Evolutionary conservation across 1,284 basidiomycete genomes (phyloP).

Genomic region (Albatrellus sp.): DNA sequence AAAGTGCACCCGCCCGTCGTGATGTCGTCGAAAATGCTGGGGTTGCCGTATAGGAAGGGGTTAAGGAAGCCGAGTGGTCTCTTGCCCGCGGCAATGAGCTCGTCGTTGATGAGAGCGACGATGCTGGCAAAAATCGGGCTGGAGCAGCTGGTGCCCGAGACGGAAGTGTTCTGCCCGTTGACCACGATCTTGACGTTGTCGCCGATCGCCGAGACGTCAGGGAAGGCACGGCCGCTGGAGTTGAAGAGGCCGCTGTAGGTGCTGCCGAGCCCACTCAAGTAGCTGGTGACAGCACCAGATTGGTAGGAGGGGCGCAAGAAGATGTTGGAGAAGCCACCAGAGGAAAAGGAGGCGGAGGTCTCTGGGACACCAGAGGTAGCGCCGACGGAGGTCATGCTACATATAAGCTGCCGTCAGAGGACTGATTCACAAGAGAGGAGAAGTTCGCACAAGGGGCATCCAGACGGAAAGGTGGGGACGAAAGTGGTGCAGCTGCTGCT

Average conservation of each 20-base stretch:
- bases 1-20: slow-evolving; percentile 11
- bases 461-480: slow-evolving; percentile 1
- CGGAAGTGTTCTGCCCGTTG: slow-evolving; percentile 28
- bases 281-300: not conserved
- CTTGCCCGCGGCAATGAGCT: slow-evolving; percentile 35
- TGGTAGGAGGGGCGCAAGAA: slow-evolving; percentile 1
- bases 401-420: not conserved
- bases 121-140: slow-evolving; percentile 48
- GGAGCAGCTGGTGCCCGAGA: slow-evolving; percentile 47
- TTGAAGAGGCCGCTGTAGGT: slow-evolving; percentile 16
- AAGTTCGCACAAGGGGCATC: not conserved
- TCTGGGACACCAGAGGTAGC: slow-evolving; percentile 17
- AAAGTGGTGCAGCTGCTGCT: slow-evolving; percentile 1
- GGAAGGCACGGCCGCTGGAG: slow-evolving; percentile 18
- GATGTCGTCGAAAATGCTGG: slow-evolving; percentile 45
- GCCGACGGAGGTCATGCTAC: slow-evolving; percentile 7
- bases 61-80: slow-evolving; percentile 31
- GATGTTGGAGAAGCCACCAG: slow-evolving; percentile 5
- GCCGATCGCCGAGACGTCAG: slow-evolving; percentile 45
- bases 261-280: slow-evolving; percentile 15
- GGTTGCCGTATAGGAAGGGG: slow-evolving; percentile 39
- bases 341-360: slow-evolving; percentile 1
- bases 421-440: not conserved
- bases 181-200: slow-evolving; percentile 46
- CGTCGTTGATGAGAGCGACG: slow-evolving; percentile 46